phyloP scores from a whole-genome alignment of 2,329 filamentous ascomycete species.

The Raffaelea ambrosiae region DNA sequence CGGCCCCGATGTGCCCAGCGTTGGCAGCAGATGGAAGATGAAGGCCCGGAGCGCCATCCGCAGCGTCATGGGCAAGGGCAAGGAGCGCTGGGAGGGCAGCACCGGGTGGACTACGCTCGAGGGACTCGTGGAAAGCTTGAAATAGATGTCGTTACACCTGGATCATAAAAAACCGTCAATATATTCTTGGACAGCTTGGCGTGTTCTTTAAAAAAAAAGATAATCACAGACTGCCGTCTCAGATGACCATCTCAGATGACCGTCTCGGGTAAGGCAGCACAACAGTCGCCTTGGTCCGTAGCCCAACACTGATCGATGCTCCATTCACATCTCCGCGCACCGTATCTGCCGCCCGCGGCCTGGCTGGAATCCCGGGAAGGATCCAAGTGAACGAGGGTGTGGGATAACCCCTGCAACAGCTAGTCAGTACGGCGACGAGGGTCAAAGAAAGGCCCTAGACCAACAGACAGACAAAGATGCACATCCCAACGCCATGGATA shows the following conservation, averaged over 20 bases:
- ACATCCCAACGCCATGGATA: too few species aligned
- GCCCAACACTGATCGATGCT: neutral
- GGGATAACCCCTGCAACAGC: too few species aligned
- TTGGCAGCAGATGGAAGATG: constrained; percentile 77
- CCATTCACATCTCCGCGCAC: neutral
- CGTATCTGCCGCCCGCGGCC: too few species aligned
- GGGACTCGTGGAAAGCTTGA: constrained; percentile 44
- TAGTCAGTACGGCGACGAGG: too few species aligned
- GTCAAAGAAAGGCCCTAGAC: too few species aligned
- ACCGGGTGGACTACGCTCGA: constrained; percentile 57
- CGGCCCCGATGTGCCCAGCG: constrained; percentile 53
- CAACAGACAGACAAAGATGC: too few species aligned
- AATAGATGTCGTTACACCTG: neutral
- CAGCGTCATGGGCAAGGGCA: constrained; percentile 74
- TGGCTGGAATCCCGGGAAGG: too few species aligned
- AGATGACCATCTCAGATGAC: neutral
- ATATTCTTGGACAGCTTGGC: neutral
- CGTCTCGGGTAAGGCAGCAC: neutral
- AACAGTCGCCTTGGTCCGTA: neutral
- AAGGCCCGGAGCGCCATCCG: constrained; percentile 80
- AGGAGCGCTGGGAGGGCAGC: constrained; percentile 73
- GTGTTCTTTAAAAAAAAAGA: neutral
- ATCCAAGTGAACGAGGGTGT: too few species aligned
- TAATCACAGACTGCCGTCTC: too few species aligned
- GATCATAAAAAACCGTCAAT: neutral